Conservation (phyloP, 192 early-diverging fungal species). For the Lobosporangium transversale region DNA sequence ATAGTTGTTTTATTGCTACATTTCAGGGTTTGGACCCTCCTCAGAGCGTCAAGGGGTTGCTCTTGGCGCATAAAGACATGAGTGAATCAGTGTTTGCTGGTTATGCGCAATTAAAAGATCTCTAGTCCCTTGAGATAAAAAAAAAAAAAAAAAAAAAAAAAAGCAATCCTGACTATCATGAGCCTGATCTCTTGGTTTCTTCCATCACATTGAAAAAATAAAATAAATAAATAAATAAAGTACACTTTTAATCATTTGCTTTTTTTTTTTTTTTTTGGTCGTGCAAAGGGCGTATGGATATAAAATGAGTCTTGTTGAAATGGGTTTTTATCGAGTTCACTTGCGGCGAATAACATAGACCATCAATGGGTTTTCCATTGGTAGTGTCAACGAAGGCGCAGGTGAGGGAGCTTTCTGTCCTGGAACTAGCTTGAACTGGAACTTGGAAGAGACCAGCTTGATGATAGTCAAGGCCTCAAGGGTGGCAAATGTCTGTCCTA, state of each 20-base stretch:
- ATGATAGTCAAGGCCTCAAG: conserved; percentile 42
- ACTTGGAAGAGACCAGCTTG: conserved; percentile 30
- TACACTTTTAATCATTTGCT: too few relatives aligned
- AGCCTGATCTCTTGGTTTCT: too few relatives aligned
- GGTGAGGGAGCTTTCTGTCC: conserved; percentile 28
- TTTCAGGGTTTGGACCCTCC: conserved; percentile 31
- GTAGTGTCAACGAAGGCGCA: conserved; percentile 43
- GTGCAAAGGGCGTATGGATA: too few relatives aligned
- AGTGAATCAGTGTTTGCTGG: conserved; percentile 19
- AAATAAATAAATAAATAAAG: too few relatives aligned
- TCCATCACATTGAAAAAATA: too few relatives aligned
- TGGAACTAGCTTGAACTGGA: conserved; percentile 49
- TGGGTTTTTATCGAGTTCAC: too few relatives aligned
- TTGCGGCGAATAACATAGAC: conserved; percentile 46
- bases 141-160: too few relatives aligned
- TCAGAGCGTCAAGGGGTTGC: conserved; percentile 21
- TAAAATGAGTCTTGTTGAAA: too few relatives aligned
- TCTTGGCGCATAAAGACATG: neutral
- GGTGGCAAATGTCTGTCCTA: conserved; percentile 52
- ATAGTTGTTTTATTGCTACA: neutral
- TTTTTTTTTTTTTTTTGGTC: too few relatives aligned
- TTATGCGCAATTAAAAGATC: conserved; percentile 25
- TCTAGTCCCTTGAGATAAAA: too few relatives aligned
- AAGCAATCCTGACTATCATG: too few relatives aligned
- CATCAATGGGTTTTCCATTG: conserved; percentile 54